Conservation (phyloP, 331 rosid species). For the Dryas integrifolia region DNA sequence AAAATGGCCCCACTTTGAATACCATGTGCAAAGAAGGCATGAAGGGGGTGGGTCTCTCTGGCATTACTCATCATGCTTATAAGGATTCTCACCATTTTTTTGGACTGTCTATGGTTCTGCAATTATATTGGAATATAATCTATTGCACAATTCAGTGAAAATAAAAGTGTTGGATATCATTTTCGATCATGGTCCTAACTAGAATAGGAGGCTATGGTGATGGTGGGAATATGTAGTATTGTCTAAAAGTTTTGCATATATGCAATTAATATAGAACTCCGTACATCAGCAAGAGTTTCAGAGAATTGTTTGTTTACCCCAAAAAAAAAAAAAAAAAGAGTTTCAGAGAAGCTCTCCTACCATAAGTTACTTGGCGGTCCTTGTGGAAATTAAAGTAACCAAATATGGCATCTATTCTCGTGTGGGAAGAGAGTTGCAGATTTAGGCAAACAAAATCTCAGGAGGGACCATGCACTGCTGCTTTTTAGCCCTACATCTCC, state of each 20-base stretch:
- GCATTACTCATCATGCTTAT: conserved; percentile 2
- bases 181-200: conserved; percentile 7
- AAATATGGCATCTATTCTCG: conserved; percentile 17
- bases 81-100: neutral
- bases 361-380: neutral
- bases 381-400: conserved; percentile 1
- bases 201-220: neutral
- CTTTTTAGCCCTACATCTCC: neutral
- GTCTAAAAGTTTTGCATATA: neutral
- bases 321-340: neutral
- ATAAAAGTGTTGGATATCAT: neutral
- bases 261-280: neutral
- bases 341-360: neutral
- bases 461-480: neutral
- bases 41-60: neutral
- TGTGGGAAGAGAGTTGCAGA: conserved; percentile 14
- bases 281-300: neutral
- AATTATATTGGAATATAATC: neutral
- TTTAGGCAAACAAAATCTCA: neutral
- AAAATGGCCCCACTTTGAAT: neutral
- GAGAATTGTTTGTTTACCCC: neutral
- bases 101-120: neutral
- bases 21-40: neutral
- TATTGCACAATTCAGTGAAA: neutral
- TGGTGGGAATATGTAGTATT: neutral